Evolutionary conservation across 2,329 filamentous ascomycete species (phyloP).

Genomic region (Harringtonia aguacate): DNA sequence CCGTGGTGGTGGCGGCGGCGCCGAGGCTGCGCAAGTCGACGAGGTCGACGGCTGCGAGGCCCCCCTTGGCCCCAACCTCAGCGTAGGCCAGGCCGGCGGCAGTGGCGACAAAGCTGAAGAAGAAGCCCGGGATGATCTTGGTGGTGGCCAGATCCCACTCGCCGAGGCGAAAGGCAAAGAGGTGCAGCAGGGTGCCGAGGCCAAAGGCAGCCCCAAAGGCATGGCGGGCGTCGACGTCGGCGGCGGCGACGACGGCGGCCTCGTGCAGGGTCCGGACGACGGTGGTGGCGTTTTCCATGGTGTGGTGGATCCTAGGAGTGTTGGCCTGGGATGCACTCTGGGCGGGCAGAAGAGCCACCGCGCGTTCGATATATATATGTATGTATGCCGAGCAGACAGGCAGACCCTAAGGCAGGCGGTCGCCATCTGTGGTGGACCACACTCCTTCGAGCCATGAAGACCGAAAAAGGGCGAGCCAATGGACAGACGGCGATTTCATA

Average conservation of each 20-base stretch:
- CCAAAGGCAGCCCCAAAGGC: background rate
- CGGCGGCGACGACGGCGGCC: background rate
- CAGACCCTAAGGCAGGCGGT: too few relatives aligned
- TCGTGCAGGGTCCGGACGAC: background rate
- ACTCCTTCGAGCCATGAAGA: too few relatives aligned
- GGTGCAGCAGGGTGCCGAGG: conserved; percentile 6
- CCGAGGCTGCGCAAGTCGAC: background rate
- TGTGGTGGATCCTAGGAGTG: too few relatives aligned
- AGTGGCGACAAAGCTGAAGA: background rate
- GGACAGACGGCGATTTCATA: too few relatives aligned
- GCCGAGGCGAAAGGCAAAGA: conserved; percentile 3
- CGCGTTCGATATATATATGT: too few relatives aligned
- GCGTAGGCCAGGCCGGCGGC: background rate
- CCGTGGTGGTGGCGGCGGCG: background rate
- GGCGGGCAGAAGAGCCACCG: too few relatives aligned
- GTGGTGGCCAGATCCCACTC: conserved; percentile 5
- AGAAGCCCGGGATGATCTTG: conserved; percentile 1
- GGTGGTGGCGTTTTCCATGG: background rate
- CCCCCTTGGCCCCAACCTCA: too few relatives aligned
- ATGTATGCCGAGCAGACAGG: too few relatives aligned
- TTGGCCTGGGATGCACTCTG: too few relatives aligned
- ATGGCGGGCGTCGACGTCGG: background rate
- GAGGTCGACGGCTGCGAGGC: background rate
- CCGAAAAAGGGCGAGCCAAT: too few relatives aligned
- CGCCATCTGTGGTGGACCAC: too few relatives aligned